phyloP scores from a whole-genome alignment of 2,329 filamentous ascomycete genomes.

The Nannizzia gypsea region DNA sequence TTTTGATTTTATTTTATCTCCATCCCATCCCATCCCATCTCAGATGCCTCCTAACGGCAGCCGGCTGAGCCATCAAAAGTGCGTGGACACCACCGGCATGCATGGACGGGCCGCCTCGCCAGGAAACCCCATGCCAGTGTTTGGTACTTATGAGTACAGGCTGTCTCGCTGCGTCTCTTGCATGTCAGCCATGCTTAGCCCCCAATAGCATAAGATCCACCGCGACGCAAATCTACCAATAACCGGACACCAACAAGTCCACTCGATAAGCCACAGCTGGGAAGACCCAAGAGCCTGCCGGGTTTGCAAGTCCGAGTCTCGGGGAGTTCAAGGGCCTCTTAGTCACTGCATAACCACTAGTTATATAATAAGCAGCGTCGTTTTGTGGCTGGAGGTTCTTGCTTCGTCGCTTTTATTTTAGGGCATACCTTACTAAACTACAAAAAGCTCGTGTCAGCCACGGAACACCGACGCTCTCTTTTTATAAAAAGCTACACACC shows the following conservation, averaged over 20 bases:
- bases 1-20: neutral
- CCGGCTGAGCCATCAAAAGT: neutral
- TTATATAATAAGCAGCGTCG: neutral
- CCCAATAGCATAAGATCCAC: neutral
- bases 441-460: neutral
- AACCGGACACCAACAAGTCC: neutral
- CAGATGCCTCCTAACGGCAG: neutral
- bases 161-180: no score
- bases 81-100: neutral
- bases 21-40: no score
- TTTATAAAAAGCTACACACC: neutral
- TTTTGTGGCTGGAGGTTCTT: neutral
- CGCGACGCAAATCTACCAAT: neutral
- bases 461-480: neutral
- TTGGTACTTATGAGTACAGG: no score
- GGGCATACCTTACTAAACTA: no score
- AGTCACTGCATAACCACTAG: neutral
- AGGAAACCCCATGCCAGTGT: neutral
- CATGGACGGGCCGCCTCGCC: neutral
- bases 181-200: neutral
- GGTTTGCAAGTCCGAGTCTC: neutral
- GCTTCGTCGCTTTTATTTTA: neutral
- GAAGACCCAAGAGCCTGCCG: neutral
- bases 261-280: neutral
- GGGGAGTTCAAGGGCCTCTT: neutral